A percentile compares a stretch with the other conserved stretches of the same genome.
These are phyloP conservation scores for Colletotrichum spinosum DNA, from an alignment of 2,329 filamentous ascomycete genomes.

Conservation along the genomic window DNA sequence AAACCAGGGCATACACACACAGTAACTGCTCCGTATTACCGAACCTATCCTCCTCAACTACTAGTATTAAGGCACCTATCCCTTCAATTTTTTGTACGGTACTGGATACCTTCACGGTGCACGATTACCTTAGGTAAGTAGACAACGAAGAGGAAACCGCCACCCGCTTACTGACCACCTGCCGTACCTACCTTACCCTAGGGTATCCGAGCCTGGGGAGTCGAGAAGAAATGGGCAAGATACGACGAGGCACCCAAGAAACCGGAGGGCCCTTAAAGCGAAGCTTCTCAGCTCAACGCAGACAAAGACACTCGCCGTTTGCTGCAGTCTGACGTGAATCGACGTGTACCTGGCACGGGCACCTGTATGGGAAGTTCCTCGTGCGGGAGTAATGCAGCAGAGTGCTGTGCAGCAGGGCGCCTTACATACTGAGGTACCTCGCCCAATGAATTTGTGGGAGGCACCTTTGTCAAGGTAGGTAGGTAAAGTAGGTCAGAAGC, in stretches of 20 bases:
- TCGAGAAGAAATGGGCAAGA: conserved; percentile 12
- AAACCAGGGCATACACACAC: no score
- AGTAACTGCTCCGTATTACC: no score
- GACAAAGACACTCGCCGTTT: conserved; percentile 18
- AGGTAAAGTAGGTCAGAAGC: no score
- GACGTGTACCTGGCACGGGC: conserved; percentile 11
- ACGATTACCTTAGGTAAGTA: no score
- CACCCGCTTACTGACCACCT: no score
- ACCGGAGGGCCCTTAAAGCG: conserved; percentile 1
- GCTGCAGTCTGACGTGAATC: neutral
- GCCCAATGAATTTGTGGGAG: no score
- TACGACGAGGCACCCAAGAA: conserved; percentile 7
- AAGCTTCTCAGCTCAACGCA: conserved; percentile 23
- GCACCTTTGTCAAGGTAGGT: no score
- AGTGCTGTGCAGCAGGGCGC: conserved; percentile 11
- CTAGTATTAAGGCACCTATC: no score
- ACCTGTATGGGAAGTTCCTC: conserved; percentile 2
- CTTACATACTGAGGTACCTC: neutral
- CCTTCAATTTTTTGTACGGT: no score
- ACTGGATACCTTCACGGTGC: no score
- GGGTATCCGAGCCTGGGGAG: conserved; percentile 1
- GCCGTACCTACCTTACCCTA: neutral
- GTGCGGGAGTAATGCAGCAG: conserved; percentile 17
- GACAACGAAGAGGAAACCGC: no score
- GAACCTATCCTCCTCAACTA: no score